phyloP scores from a whole-genome alignment of 2,329 filamentous ascomycete species.

The Sclerotiophoma versabilis region DNA sequence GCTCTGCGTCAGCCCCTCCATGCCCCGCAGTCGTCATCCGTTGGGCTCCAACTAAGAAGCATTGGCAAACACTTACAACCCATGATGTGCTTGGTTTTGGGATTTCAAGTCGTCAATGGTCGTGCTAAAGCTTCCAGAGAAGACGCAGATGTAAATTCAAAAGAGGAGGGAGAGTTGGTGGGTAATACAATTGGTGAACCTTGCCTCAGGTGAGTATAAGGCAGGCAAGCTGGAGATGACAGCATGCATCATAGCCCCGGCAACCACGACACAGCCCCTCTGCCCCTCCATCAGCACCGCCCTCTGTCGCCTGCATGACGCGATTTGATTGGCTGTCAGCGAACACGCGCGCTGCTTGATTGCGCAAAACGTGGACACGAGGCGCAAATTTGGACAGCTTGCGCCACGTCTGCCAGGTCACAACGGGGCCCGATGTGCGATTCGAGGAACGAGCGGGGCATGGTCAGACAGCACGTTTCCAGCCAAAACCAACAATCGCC shows the following conservation, averaged over 20 bases:
- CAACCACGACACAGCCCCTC: conserved; percentile 14
- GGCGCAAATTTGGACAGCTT: conserved; percentile 9
- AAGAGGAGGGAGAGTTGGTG: conserved; percentile 3
- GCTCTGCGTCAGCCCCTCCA: conserved; percentile 37
- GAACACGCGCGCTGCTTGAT: background rate
- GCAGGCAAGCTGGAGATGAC: conserved; percentile 13
- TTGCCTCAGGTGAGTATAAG: conserved; percentile 18
- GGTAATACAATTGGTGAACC: conserved; percentile 14
- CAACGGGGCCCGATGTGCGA: background rate
- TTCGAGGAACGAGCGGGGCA: conserved; percentile 15
- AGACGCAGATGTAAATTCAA: background rate
- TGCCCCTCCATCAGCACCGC: conserved; percentile 20
- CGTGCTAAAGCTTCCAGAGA: background rate
- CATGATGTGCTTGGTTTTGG: conserved; percentile 11
- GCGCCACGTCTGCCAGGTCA: conserved; percentile 11
- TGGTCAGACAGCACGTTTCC: background rate
- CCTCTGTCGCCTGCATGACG: background rate
- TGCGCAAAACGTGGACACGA: conserved; percentile 8
- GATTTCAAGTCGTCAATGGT: background rate
- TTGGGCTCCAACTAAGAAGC: conserved; percentile 21
- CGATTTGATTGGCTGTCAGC: background rate
- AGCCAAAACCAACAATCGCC: background rate
- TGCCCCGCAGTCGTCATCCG: conserved; percentile 20
- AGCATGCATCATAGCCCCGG: conserved; percentile 16
- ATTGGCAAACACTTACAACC: conserved; percentile 11